phyloP scores from a whole-genome alignment of 2,329 filamentous ascomycete species.

The Clarireedia homoeocarpa region DNA sequence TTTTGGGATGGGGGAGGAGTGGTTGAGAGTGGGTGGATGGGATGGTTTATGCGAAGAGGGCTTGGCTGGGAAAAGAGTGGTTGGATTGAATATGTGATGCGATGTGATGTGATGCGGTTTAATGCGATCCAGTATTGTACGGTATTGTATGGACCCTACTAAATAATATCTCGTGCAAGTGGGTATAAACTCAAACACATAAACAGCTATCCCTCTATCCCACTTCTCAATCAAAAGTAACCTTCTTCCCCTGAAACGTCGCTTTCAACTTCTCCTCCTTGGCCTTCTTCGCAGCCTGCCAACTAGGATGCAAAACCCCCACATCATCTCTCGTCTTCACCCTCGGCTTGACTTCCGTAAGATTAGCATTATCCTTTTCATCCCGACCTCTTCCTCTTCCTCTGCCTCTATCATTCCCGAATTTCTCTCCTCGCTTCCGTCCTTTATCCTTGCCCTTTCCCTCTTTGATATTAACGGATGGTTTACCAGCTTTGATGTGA shows the following conservation, averaged over 20 bases:
- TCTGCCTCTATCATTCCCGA: conserved; percentile 8
- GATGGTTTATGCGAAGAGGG: neutral
- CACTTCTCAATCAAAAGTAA: conserved; percentile 44
- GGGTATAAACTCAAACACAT: too few relatives aligned
- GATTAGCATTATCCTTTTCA: conserved; percentile 8
- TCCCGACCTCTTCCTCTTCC: conserved; percentile 9
- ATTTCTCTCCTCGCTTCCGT: neutral
- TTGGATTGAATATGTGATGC: neutral
- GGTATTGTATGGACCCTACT: too few relatives aligned
- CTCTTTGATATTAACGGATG: neutral
- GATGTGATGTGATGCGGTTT: too few relatives aligned
- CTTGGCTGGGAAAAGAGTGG: neutral
- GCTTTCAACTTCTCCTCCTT: conserved; percentile 48
- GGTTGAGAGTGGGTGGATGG: neutral
- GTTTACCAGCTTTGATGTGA: conserved; percentile 24
- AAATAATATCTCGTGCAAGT: too few relatives aligned
- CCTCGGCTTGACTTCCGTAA: conserved; percentile 24
- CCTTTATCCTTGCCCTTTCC: conserved; percentile 35
- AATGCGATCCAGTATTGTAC: too few relatives aligned
- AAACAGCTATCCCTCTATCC: too few relatives aligned
- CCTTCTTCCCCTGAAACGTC: conserved; percentile 49
- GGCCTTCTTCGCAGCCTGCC: conserved; percentile 48
- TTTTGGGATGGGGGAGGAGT: neutral
- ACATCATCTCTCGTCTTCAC: conserved; percentile 38
- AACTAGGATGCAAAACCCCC: conserved; percentile 54